These are phyloP conservation scores for Hordeum marinum DNA, from an alignment of 176 grass and related monocot species.

Conservation along the genomic window DNA sequence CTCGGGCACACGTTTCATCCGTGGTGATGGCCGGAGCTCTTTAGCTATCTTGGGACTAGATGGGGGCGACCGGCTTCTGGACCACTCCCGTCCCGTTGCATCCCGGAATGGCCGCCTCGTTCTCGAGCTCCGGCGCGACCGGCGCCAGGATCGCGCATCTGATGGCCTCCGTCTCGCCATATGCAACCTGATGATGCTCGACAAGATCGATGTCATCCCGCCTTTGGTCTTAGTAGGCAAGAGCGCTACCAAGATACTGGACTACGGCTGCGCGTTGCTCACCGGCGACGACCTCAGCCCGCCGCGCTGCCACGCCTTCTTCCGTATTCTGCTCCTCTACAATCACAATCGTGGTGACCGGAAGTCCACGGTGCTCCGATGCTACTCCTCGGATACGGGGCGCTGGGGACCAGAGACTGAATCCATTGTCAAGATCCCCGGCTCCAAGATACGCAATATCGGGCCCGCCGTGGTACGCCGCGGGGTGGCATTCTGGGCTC, in stretches of 20 bases:
- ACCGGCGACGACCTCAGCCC: neutral
- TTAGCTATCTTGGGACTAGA: neutral
- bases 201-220: neutral
- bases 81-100: neutral
- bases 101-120: neutral
- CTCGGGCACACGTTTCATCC: neutral
- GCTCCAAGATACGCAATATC: neutral
- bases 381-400: constrained; percentile 10
- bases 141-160: neutral
- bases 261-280: constrained; percentile 21
- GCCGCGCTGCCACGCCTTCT: neutral
- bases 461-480: neutral
- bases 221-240: neutral
- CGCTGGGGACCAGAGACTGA: neutral
- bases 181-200: neutral
- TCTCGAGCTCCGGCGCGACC: neutral
- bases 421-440: neutral
- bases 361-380: neutral
- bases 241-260: neutral
- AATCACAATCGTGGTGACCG: neutral
- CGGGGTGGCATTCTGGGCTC: neutral
- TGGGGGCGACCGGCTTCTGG: neutral
- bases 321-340: neutral
- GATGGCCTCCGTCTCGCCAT: neutral
- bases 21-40: neutral